Percentiles rank a stretch among this genome's conserved stretches.
Conservation (phyloP, 768 basidiomycete genomes). For the Calocybe cyanea region DNA sequence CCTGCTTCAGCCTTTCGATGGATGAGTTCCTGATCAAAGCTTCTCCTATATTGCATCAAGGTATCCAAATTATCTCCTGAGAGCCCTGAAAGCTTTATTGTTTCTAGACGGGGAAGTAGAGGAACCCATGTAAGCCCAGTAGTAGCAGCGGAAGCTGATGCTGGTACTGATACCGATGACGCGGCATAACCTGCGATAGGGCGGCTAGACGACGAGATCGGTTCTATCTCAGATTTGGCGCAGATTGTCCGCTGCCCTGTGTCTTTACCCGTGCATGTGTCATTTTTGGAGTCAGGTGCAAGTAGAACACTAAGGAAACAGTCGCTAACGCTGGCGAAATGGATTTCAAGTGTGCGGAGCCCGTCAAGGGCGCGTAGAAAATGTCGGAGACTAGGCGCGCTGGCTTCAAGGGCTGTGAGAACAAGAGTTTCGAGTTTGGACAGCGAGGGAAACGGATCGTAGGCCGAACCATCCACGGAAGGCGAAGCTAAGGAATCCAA, state of each 20-base stretch:
- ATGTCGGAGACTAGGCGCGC: slow-evolving; percentile 25
- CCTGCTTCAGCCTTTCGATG: neutral
- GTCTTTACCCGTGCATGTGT: neutral
- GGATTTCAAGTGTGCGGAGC: slow-evolving; percentile 38
- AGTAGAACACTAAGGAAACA: slow-evolving; percentile 30
- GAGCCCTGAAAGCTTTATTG: slow-evolving; percentile 20
- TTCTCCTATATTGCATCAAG: slow-evolving; percentile 18
- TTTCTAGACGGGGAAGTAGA: slow-evolving; percentile 19
- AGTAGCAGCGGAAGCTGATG: too few relatives aligned
- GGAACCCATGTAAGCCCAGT: slow-evolving; percentile 10
- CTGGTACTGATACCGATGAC: neutral
- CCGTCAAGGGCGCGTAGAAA: slow-evolving; percentile 31
- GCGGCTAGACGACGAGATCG: slow-evolving; percentile 1
- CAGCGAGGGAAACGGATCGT: slow-evolving; percentile 28
- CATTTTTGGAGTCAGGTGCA: too few relatives aligned
- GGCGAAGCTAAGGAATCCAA: neutral
- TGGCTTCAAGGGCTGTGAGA: slow-evolving; percentile 42
- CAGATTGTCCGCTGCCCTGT: neutral
- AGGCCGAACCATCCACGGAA: neutral
- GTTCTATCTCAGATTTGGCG: neutral
- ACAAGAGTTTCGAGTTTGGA: slow-evolving; percentile 31
- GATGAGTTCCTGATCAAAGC: neutral
- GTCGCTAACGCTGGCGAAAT: slow-evolving; percentile 32
- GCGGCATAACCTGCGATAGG: slow-evolving; percentile 3
- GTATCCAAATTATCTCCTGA: slow-evolving; percentile 14